phyloP scores from a whole-genome alignment of 805 yeast species.

The Kodamaea restingae region DNA sequence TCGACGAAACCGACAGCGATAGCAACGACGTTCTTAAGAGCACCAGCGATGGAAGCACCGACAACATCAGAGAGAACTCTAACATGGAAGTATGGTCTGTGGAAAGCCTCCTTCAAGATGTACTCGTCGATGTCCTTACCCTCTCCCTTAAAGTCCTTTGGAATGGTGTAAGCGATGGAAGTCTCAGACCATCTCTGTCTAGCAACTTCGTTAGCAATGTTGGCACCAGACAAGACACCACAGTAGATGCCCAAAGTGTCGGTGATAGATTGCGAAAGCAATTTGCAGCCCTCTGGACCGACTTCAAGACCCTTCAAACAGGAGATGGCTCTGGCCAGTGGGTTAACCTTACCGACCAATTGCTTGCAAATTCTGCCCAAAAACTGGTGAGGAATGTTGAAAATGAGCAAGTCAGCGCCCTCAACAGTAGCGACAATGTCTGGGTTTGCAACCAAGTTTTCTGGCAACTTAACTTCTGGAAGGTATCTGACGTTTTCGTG shows the following conservation, averaged over 20 bases:
- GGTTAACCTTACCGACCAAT: slow-evolving; percentile 70
- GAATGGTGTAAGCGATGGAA: slow-evolving; percentile 84
- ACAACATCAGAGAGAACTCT: slow-evolving; percentile 88
- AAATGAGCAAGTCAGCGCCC: slow-evolving; percentile 81
- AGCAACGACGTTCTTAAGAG: slow-evolving; percentile 93
- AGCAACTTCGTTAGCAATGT: slow-evolving; percentile 96
- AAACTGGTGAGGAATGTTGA: slow-evolving; percentile 97
- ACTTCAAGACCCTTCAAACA: slow-evolving; percentile 96
- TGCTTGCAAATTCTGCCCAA: slow-evolving; percentile 71
- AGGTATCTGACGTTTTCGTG: slow-evolving; percentile 95
- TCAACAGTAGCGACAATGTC: slow-evolving; percentile 69
- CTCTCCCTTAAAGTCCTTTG: slow-evolving; percentile 61
- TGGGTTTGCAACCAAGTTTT: slow-evolving; percentile 85
- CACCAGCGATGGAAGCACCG: slow-evolving; percentile 96
- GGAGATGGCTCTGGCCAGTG: slow-evolving; percentile 80
- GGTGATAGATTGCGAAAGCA: slow-evolving; percentile 74
- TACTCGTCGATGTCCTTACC: slow-evolving; percentile 70
- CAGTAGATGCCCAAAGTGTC: slow-evolving; percentile 82
- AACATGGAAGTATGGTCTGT: slow-evolving; percentile 97
- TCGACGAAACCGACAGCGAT: slow-evolving; percentile 96
- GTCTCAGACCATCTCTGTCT: slow-evolving; percentile 96
- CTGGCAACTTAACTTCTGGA: slow-evolving; percentile 83
- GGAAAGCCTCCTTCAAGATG: slow-evolving; percentile 80
- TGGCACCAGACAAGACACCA: slow-evolving; percentile 97
- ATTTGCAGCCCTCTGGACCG: slow-evolving; percentile 75